Evolutionary conservation across 192 early-diverging fungal genomes (phyloP), one percentile per base, ranked within the genome.

Genomic region (Globomyces pollinis-pini): DNA sequence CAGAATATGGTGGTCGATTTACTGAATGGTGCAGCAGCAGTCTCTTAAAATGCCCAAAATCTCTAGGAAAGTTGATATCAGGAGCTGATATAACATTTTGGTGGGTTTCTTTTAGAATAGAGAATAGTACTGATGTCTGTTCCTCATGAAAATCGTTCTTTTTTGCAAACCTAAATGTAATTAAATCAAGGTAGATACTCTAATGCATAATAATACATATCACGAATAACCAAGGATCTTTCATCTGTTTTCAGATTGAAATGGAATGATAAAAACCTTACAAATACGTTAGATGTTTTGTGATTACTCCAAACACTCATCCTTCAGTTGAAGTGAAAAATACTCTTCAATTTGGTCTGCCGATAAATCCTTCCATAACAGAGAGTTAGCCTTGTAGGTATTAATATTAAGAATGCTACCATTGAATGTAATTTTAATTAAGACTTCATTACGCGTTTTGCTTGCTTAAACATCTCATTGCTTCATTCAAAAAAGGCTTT

Each of bases 101-200:
- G 54, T 80, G 74, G 13, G 73, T 81, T 31, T 29, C 42, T 44
- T 77, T 77, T 65, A 81, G 72, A 34, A 81, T 77, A 9, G 79
- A 79, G 61, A 81, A 81, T 56, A 81, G 75, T 9, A 71, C 65
- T 8, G 77, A 80, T 1, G 77, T 62, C 53, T 81, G 72, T 30
- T 74, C 74, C 18, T 77, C 75, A n/a, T 74, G 54, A 28, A 80
- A 67, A 16, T 62, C 12, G 12, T 66, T 26, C 11, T 79, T 57
- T 57, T 77, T 74, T 6, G 74, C 73, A 41, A 78, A 73, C 23
- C 33, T n/a, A n/a, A n/a, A n/a, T n/a, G n/a, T 63, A 12, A n/a
- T 41, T 36, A 26, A 5, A 38, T 26, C 18, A 8, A n/a, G n/a
- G n/a, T 23, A 3, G 31, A 28, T 69, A 80, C 79, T 59, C 44